Evolutionary conservation across 1,284 basidiomycete genomes (phyloP), one percentile per base, ranked within the genome.

Genomic region (Somion occarium): DNA sequence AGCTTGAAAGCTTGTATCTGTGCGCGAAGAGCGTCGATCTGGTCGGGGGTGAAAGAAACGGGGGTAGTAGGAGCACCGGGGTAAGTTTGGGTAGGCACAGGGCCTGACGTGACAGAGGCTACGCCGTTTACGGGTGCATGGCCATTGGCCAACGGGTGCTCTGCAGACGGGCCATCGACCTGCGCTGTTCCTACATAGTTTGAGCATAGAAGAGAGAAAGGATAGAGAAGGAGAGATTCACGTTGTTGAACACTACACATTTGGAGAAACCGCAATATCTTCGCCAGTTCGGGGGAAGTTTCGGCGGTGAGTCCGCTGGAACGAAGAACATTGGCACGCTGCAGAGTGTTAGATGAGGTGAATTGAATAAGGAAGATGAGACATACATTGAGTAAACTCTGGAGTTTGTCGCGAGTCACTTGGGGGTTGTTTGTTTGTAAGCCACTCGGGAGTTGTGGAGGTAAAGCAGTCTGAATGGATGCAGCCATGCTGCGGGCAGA

Each of bases 1-100:
- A 88, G 81, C 64, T 93, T 93, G 75, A 89, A 97, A 0, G 95
- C 92, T 52, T 87, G 80, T 43, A 98, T 92, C 65, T 99, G 96
- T 0, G 88, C 83, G 49, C 91, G 83, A 38, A 98, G 82, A 23
- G 91, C 84, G 41, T 79, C 80, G 49, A 97, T 87, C 65, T 98
- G 95, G 49, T 91, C 88, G 1, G 73, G 74, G 1, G 89, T 89
- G 69, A 98, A 92, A 3, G 86, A 84, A n/a, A 88, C 78, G 24
- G 87, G 85, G 0, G 82, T 82, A 43, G 64, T 79, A 65, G 61
- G 79, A 13, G 67, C 66, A 23, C 50, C 61, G 38, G 59, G 73
- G 58, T 56, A 66, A 9, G 64, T 55, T 22, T 66, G 65, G 11
- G 61, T 39, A 5, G 69, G 59, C 9, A 64, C 52, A 15, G 68